These are phyloP conservation scores for Saccharomycopsis crataegensis DNA, from an alignment of 1,139 yeast species.

Conservation along the genomic window DNA sequence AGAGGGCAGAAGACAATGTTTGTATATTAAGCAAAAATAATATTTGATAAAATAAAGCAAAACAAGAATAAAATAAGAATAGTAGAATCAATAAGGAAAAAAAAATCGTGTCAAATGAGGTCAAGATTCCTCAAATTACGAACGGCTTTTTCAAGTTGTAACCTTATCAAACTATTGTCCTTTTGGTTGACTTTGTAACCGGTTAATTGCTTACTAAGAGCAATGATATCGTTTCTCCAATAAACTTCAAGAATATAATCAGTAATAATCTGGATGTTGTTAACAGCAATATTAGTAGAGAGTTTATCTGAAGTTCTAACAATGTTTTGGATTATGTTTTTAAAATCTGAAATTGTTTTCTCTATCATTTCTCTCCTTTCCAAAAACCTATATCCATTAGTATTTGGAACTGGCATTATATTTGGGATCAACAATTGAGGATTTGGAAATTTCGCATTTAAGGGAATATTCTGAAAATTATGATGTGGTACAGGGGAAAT, in stretches of 20 bases:
- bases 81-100: too few species aligned
- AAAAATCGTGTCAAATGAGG: background rate
- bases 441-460: too few species aligned
- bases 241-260: constrained; percentile 30
- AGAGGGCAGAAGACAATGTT: too few species aligned
- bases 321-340: background rate
- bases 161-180: constrained; percentile 26
- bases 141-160: constrained; percentile 29
- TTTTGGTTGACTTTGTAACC: constrained; percentile 24
- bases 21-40: background rate
- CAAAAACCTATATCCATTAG: background rate
- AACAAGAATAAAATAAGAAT: background rate
- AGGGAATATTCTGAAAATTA: too few species aligned
- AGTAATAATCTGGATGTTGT: constrained; percentile 21
- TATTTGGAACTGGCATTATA: background rate
- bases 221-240: constrained; percentile 27
- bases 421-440: background rate
- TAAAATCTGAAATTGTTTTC: background rate
- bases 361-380: background rate
- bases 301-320: background rate
- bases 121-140: constrained; percentile 15
- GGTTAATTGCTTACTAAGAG: constrained; percentile 25
- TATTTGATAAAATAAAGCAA: background rate
- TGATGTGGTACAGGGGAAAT: too few species aligned
- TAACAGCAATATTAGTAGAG: background rate